Evolutionary conservation across 2,329 filamentous ascomycete species (phyloP), one percentile per base, ranked within the genome.

Genomic region (Uncinocarpus reesii): DNA sequence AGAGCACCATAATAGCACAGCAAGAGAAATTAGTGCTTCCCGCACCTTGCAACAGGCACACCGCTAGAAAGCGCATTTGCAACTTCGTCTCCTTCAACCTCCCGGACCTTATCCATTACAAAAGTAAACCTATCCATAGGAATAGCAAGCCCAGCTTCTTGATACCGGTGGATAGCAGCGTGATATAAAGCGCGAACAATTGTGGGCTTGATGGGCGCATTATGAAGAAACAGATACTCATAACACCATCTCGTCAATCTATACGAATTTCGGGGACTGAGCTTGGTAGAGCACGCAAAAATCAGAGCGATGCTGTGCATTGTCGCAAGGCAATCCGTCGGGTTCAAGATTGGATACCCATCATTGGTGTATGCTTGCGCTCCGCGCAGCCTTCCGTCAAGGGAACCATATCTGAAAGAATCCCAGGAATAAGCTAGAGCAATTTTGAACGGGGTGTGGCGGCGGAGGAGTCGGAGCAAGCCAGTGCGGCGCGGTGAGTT

Each of bases 171-270:
- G 20, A 77, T 61, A 13, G 71, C 74, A 18, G 71, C 69, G 54
- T 70, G 65, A 49, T 75, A 73, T 56, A 78, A 55, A 0, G 75
- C 72, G 26, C 71, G 67, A 5, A 66, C 67, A 49, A 78, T 60
- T 2, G 64, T 53, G 1, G 68, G 63, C 15, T 62, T 59, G 13
- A 76, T 57, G 1, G 68, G 68, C 7, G 67, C 71, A 41, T 63
- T 54, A 37, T 71, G 64, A 20, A 61, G 60, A 18, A 61, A 57
- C 2, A 77, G 62, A 53, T 68, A 72, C 5, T 59, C 55, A 54
- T 73, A 76, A 46, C 71, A 67, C 59, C 69, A 68, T 54, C 68
- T 65, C 6, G 76, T 67, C 23, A 70, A 56, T n/a, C 66, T 60
- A 50, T 69, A 73, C 0, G 73, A 65, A 8, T 62, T 59, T n/a